Conservation (phyloP, 1,284 basidiomycete species). For the Psilocybe mexicana region DNA sequence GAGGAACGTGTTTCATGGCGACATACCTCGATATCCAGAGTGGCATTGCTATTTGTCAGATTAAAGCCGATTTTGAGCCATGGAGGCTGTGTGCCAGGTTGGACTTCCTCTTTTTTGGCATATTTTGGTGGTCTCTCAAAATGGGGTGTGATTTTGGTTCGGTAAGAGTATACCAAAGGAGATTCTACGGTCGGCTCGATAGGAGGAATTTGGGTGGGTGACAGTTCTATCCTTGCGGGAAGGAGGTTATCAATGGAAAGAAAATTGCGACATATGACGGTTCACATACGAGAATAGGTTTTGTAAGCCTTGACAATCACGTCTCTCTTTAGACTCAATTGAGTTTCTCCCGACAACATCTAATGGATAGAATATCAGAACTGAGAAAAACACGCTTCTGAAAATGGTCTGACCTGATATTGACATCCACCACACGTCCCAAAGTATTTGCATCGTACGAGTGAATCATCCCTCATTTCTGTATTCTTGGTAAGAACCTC, state of each 20-base stretch:
- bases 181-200: conserved; percentile 82
- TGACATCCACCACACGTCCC: conserved; percentile 80
- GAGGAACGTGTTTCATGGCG: background rate
- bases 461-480: conserved; percentile 62
- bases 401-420: conserved; percentile 47
- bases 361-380: conserved; percentile 29
- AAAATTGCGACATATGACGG: background rate
- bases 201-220: conserved; percentile 57
- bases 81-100: conserved; percentile 43
- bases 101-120: conserved; percentile 37
- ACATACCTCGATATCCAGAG: conserved; percentile 92
- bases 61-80: conserved; percentile 93
- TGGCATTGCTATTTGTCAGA: conserved; percentile 69
- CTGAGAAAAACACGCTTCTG: background rate
- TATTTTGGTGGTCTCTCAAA: conserved; percentile 81
- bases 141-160: conserved; percentile 97
- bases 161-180: conserved; percentile 88
- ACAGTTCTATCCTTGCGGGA: conserved; percentile 47
- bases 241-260: background rate
- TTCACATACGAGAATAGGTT: conserved; percentile 67
- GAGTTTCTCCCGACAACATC: conserved; percentile 88
- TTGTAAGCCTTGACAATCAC: conserved; percentile 88
- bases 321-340: conserved; percentile 83
- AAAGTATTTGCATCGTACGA: conserved; percentile 84
- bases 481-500: conserved; percentile 68